phyloP scores from a whole-genome alignment of 331 rosid genomes.

The Spiraea crenata region DNA sequence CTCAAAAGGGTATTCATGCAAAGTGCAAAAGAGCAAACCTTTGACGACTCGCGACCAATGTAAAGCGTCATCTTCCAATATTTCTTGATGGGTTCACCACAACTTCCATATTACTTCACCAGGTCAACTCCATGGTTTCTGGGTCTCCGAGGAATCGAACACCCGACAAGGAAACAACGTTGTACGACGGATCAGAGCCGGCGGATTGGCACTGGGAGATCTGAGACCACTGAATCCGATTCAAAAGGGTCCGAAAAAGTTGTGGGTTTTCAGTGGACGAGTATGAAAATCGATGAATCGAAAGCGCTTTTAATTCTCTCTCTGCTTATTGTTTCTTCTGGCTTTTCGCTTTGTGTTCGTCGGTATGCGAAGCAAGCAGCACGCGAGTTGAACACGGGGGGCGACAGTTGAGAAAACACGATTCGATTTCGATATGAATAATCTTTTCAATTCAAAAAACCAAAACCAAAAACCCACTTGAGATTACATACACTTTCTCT shows the following conservation, averaged over 20 bases:
- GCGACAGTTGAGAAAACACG: conserved; percentile 52
- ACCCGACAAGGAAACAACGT: too few relatives aligned
- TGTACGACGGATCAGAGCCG: neutral
- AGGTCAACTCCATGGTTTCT: conserved; percentile 43
- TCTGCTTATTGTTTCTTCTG: neutral
- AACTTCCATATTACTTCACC: conserved; percentile 75
- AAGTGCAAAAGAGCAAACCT: conserved; percentile 44
- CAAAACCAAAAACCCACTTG: neutral
- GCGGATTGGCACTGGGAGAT: neutral
- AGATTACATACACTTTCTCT: neutral
- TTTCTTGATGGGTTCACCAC: conserved; percentile 27
- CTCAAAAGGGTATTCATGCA: neutral
- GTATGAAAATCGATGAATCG: conserved; percentile 1
- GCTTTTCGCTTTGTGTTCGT: neutral
- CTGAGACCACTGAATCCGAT: neutral
- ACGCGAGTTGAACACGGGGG: conserved; percentile 95
- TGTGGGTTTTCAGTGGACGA: neutral
- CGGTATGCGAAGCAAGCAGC: conserved; percentile 18
- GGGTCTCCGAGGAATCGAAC: neutral
- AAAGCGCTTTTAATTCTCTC: conserved; percentile 16
- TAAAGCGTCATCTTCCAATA: conserved; percentile 73
- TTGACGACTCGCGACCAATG: conserved; percentile 94
- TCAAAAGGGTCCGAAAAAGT: too few relatives aligned
- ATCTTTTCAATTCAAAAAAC: conserved; percentile 12
- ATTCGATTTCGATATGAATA: neutral